phyloP scores from a whole-genome alignment of 75 land plant genomes.

The Pseudotsuga menziesii region DNA sequence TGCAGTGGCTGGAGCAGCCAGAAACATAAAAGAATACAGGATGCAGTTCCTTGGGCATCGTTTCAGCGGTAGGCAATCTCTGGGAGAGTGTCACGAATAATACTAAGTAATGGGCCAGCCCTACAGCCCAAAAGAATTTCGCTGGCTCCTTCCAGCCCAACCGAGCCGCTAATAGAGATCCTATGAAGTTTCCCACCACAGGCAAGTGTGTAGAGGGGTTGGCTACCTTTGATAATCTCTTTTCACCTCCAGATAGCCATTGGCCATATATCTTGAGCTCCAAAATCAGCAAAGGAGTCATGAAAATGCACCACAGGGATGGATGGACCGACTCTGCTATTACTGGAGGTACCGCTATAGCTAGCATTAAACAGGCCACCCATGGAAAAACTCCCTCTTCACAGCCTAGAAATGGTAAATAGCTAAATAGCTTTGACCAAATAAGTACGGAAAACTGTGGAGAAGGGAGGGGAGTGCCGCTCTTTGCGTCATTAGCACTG shows the following conservation, averaged over 20 bases:
- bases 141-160: constrained; percentile 80
- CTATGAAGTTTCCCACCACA: constrained; percentile 90
- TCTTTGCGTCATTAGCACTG: too few relatives aligned
- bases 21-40: constrained; percentile 91
- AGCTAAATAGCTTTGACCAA: constrained; percentile 13
- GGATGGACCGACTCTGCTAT: constrained; percentile 19
- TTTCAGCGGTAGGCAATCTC: constrained; percentile 75
- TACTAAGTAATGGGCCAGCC: constrained; percentile 82
- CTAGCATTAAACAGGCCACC: constrained; percentile 29
- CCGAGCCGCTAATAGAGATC: constrained; percentile 59
- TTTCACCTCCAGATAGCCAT: constrained; percentile 91
- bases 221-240: constrained; percentile 79
- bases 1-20: constrained; percentile 88
- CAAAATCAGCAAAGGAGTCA: constrained; percentile 24
- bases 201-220: constrained; percentile 90
- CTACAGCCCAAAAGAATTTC: constrained; percentile 86
- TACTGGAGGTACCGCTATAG: constrained; percentile 25
- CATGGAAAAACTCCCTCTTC: constrained; percentile 30
- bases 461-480: too few relatives aligned
- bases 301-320: constrained; percentile 21
- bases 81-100: constrained; percentile 93
- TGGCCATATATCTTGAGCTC: constrained; percentile 81
- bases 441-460: constrained; percentile 18
- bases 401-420: constrained; percentile 38
- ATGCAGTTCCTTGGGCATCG: constrained; percentile 88